phyloP scores from a whole-genome alignment of 805 yeast genomes.

The Wickerhamiella brachini region DNA sequence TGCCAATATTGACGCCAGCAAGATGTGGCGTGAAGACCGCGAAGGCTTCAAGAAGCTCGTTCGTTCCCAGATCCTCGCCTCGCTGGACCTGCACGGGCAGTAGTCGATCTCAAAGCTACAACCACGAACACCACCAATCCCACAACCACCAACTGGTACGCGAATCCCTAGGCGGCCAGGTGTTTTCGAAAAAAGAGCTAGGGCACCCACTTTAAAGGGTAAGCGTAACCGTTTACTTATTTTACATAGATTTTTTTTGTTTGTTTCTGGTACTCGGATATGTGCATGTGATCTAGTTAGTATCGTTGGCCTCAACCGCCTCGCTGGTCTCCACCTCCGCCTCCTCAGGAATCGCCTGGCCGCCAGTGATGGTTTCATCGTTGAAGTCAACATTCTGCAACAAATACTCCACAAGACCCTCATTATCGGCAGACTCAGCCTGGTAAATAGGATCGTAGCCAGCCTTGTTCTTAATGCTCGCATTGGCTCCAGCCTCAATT shows the following conservation, averaged over 20 bases:
- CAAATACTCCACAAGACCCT: constrained; percentile 65
- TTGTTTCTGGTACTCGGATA: too few relatives aligned
- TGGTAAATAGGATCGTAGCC: constrained; percentile 80
- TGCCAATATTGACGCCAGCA: constrained; percentile 71
- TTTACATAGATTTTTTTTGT: not conserved
- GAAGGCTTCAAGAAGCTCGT: constrained; percentile 53
- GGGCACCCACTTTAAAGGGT: not conserved
- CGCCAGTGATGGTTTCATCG: constrained; percentile 28
- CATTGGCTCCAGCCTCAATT: constrained; percentile 72
- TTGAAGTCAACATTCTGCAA: constrained; percentile 59
- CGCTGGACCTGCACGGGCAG: constrained; percentile 45
- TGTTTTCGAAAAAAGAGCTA: too few relatives aligned
- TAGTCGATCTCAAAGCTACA: too few relatives aligned
- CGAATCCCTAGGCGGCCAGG: too few relatives aligned
- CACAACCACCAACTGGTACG: too few relatives aligned
- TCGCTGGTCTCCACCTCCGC: constrained; percentile 5
- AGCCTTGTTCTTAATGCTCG: constrained; percentile 57
- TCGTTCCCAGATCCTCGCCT: constrained; percentile 48
- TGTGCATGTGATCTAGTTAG: not conserved
- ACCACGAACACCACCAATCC: too few relatives aligned
- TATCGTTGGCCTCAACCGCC: not conserved
- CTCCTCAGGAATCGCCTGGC: constrained; percentile 4
- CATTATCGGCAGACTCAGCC: constrained; percentile 68
- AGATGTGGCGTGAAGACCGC: constrained; percentile 82
- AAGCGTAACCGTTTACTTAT: too few relatives aligned